phyloP scores from a whole-genome alignment of 495 filamentous ascomycete genomes.

The Parathielavia hyrcaniae region DNA sequence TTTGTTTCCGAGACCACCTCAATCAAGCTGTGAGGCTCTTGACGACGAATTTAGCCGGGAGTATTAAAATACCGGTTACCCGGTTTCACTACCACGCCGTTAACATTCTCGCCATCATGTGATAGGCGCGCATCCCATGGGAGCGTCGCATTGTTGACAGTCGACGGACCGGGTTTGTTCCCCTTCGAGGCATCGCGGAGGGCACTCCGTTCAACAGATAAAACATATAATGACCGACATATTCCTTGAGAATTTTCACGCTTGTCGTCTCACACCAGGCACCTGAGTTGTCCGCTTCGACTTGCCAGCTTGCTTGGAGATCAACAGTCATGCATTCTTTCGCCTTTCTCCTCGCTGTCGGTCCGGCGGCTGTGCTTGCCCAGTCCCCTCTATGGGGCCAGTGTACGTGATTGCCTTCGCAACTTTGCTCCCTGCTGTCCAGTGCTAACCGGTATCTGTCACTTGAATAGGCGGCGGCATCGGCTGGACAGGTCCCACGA shows the following conservation, averaged over 20 bases:
- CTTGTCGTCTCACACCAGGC: neutral
- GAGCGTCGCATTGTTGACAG: neutral
- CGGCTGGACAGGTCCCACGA: slow-evolving; percentile 4
- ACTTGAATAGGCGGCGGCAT: slow-evolving; percentile 9
- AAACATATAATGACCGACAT: slow-evolving; percentile 4
- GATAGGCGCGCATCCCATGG: slow-evolving; percentile 3
- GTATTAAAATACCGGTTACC: no score
- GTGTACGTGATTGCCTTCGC: slow-evolving; percentile 8
- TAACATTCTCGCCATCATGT: neutral
- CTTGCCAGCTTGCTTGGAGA: slow-evolving; percentile 1
- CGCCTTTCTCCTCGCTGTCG: slow-evolving; percentile 5
- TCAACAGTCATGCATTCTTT: slow-evolving; percentile 10
- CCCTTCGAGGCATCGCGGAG: neutral
- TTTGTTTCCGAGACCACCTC: neutral
- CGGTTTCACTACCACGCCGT: neutral
- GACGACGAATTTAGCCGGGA: neutral
- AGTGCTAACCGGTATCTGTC: neutral
- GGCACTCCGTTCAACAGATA: slow-evolving; percentile 1
- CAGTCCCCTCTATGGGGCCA: slow-evolving; percentile 11
- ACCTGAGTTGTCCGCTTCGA: slow-evolving; percentile 3
- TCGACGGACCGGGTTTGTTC: neutral
- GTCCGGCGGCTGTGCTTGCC: slow-evolving; percentile 10
- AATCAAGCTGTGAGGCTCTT: neutral
- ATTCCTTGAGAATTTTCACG: neutral
- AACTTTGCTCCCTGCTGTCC: no score